Percentiles rank a stretch among this genome's conserved stretches.
phyloP scores from a whole-genome alignment of 2,329 filamentous ascomycete species.

The Dactylonectria macrodidyma region DNA sequence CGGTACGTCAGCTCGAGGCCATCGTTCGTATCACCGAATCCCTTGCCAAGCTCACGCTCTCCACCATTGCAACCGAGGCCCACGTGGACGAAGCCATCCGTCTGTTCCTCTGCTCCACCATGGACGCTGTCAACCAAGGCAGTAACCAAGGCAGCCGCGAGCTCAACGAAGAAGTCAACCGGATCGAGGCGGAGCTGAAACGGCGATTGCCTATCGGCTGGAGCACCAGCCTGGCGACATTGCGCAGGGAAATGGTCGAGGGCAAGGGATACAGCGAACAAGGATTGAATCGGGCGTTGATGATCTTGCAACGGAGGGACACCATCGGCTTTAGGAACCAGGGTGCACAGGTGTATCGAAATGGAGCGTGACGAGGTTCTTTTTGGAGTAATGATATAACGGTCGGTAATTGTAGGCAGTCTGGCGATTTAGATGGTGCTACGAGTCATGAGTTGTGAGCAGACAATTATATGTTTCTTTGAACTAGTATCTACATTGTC shows the following conservation, averaged over 20 bases:
- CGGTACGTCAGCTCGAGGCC: constrained; percentile 95
- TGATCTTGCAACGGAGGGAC: constrained; percentile 89
- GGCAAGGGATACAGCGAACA: constrained; percentile 92
- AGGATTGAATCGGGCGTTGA: constrained; percentile 85
- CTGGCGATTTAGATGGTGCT: constrained; percentile 35
- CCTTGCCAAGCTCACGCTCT: constrained; percentile 90
- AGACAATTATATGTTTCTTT: not conserved
- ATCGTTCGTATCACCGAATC: constrained; percentile 98
- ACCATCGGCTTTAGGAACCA: constrained; percentile 87
- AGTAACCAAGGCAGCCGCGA: constrained; percentile 87
- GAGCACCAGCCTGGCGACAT: constrained; percentile 89
- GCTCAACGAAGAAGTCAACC: constrained; percentile 89
- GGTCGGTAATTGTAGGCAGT: constrained; percentile 24
- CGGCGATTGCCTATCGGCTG: constrained; percentile 93
- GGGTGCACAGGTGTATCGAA: constrained; percentile 81
- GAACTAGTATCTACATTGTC: not conserved
- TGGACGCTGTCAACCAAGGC: constrained; percentile 97
- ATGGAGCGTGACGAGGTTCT: constrained; percentile 68
- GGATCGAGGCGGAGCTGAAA: constrained; percentile 90
- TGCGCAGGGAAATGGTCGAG: constrained; percentile 93
- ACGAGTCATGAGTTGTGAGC: constrained; percentile 43
- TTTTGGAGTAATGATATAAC: constrained; percentile 33
- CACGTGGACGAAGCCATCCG: constrained; percentile 98
- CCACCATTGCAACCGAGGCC: constrained; percentile 86
- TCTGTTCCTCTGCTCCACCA: constrained; percentile 94